Evolutionary conservation across 163 green algal species (phyloP).

Genomic region (Trebouxia gelatinosa): DNA sequence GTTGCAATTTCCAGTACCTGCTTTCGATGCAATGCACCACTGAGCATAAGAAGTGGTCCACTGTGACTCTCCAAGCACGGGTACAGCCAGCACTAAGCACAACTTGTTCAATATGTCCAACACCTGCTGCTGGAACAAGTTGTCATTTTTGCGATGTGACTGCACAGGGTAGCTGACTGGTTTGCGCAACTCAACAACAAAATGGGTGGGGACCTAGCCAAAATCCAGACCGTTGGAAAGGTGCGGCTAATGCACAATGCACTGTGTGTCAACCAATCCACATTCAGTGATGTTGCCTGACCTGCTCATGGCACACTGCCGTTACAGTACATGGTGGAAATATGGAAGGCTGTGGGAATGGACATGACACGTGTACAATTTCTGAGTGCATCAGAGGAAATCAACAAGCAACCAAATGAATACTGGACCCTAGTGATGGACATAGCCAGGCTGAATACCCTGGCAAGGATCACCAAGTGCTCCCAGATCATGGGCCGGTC

Average conservation of each 20-base stretch:
- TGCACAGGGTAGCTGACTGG: conserved; percentile 96
- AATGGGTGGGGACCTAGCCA: conserved; percentile 98
- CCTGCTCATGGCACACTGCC: too few relatives aligned
- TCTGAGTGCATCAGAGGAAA: conserved; percentile 68
- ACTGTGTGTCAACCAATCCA: too few relatives aligned
- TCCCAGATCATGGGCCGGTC: conserved; percentile 97
- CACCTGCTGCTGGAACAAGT: too few relatives aligned
- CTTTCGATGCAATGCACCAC: too few relatives aligned
- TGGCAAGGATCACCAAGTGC: conserved; percentile 89
- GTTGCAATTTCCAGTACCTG: too few relatives aligned
- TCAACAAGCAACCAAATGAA: conserved; percentile 65
- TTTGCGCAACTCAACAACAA: conserved; percentile 99
- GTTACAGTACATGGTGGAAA: conserved; percentile 79
- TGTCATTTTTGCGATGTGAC: too few relatives aligned
- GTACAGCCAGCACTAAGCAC: too few relatives aligned
- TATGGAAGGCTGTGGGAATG: conserved; percentile 99
- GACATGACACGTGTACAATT: conserved; percentile 65
- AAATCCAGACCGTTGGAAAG: conserved; percentile 95
- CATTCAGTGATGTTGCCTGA: too few relatives aligned
- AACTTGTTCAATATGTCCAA: too few relatives aligned
- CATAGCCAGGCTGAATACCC: conserved; percentile 92
- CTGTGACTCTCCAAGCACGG: too few relatives aligned
- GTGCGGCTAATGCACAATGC: neutral
- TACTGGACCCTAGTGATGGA: conserved; percentile 99
- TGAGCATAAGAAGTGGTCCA: too few relatives aligned